Evolutionary conservation across 2,329 filamentous ascomycete species (phyloP).

Genomic region (Claviceps purpurea): DNA sequence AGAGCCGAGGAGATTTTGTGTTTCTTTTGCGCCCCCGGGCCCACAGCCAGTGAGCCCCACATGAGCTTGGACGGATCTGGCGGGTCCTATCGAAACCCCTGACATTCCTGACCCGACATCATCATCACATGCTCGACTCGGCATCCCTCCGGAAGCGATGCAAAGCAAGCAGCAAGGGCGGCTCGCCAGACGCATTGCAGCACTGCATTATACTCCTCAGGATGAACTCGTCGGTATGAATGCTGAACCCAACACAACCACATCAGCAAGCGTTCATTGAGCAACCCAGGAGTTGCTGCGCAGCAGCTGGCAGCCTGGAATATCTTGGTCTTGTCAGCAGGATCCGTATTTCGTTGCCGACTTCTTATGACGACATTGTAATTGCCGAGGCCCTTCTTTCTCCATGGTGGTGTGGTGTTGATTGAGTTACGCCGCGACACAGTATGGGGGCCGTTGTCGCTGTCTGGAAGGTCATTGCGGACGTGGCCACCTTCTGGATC

Average conservation of each 20-base stretch:
- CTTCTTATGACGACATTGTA: not conserved
- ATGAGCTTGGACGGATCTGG: no score
- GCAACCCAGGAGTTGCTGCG: not conserved
- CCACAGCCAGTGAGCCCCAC: no score
- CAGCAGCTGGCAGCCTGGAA: not conserved
- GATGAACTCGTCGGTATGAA: not conserved
- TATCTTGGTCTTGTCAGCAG: not conserved
- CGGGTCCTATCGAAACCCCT: no score
- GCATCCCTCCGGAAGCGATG: not conserved
- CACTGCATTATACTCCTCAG: not conserved
- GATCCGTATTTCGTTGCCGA: not conserved
- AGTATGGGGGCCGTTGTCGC: slow-evolving; percentile 31
- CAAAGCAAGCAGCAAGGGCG: not conserved
- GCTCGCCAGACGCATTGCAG: not conserved
- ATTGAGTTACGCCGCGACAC: slow-evolving; percentile 19
- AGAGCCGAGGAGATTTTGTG: no score
- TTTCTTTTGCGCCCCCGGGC: no score
- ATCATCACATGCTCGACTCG: slow-evolving; percentile 17
- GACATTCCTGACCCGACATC: slow-evolving; percentile 8
- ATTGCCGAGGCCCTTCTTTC: not conserved
- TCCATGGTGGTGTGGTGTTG: slow-evolving; percentile 12
- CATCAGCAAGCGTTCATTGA: not conserved
- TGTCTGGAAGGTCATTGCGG: slow-evolving; percentile 44
- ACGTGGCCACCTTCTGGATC: slow-evolving; percentile 51
- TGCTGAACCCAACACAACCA: not conserved